phyloP scores from a whole-genome alignment of 768 basidiomycete species.

The Tulasnella sp. region DNA sequence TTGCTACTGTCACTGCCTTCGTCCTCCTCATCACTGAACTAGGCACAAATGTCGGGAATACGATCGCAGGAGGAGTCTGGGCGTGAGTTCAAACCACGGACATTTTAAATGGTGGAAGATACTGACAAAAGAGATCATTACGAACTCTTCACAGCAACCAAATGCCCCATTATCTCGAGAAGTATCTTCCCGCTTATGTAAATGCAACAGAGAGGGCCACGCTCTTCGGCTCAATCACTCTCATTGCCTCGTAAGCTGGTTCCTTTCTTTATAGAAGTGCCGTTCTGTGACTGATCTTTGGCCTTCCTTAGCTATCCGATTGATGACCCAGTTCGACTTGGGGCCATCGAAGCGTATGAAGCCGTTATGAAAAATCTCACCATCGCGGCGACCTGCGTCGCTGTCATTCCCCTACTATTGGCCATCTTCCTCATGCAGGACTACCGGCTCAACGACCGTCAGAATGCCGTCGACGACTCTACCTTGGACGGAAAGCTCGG shows the following conservation, averaged over 20 bases:
- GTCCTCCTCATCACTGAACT: slow-evolving; percentile 61
- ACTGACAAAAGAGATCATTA: not conserved
- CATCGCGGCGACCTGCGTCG: not conserved
- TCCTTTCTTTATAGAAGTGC: not conserved
- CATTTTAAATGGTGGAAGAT: not conserved
- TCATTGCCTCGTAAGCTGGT: slow-evolving; percentile 33
- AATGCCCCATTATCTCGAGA: slow-evolving; percentile 53
- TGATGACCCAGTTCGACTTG: slow-evolving; percentile 50
- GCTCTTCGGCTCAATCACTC: slow-evolving; percentile 47
- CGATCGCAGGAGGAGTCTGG: slow-evolving; percentile 35
- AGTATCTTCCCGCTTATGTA: slow-evolving; percentile 42
- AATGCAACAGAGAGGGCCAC: slow-evolving; percentile 32
- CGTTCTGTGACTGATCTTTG: slow-evolving; percentile 12
- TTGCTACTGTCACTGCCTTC: slow-evolving; percentile 56
- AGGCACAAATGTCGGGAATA: slow-evolving; percentile 55
- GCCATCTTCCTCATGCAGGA: no score
- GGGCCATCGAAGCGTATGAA: slow-evolving; percentile 41
- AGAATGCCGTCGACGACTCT: no score
- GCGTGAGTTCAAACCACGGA: not conserved
- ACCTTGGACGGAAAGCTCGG: no score
- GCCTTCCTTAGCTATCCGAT: slow-evolving; percentile 24
- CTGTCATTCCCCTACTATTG: no score
- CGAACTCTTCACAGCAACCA: slow-evolving; percentile 31
- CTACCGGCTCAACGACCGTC: no score
- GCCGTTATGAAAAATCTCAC: not conserved